Evolutionary conservation across 2,329 filamentous ascomycete species (phyloP), one percentile per base, ranked within the genome.

Genomic region (Xylaria polymorpha): DNA sequence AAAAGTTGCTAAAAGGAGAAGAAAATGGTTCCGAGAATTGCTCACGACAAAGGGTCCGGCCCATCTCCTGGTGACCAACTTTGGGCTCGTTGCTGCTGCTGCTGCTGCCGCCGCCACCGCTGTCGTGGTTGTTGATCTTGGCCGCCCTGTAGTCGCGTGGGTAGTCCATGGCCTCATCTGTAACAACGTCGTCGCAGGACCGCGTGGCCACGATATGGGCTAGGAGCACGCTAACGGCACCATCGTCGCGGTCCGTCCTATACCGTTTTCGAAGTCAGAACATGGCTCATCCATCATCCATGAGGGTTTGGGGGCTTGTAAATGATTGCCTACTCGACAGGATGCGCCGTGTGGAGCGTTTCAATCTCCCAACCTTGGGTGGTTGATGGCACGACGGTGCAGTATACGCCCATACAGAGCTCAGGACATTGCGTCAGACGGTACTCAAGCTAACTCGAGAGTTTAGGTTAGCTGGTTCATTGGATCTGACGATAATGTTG

Each of bases 121-220:
- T 25, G 39, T 15, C n/a, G 61, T 83, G 80, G 61, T 77, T 29
- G 15, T 44, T 43, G 8, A n/a, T 78, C 64, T 81, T 81, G 58
- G 82, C 81, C 58, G 84, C 83, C 69, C 85, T 83, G 90, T 92
- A 95, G 77, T 91, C 86, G 46, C 83, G 79, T 0, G 94, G 93
- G 50, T 91, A 85, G 25, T 85, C 87, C 93, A 97, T 97, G 72
- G 93, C 89, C 7, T 85, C 85, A 76, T 97, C 94, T 1, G 90
- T 92, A 64, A 97, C 88, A 50, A 88, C 80, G 0, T 81, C 77
- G 60, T 87, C 86, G 44, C 84, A 83, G 44, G 90, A 91, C 72
- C 92, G 90, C 14, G 94, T 94, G 22, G 92, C 87, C 70, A 97
- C 84, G 72, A 95, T 85, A 80, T 97, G 93, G 46, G 89, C 94